Base-by-base conservation (phyloP, 495 filamentous ascomycete species). In the Penicillium taxi region DNA sequence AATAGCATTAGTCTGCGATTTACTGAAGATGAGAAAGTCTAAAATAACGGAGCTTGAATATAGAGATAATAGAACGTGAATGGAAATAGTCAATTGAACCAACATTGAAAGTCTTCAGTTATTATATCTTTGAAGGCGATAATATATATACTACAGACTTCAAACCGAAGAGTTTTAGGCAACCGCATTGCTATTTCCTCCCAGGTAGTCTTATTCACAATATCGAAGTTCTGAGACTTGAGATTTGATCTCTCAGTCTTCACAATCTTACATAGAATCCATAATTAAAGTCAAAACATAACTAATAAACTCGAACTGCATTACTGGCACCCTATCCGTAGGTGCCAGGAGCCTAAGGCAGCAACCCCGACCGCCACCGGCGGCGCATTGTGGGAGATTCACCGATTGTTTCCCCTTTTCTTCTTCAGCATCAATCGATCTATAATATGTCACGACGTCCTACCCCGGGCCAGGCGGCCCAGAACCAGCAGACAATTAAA, bases 401-500 rank as follows among this genome's bases (percentile, higher is more conserved):
- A n/a, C n/a, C 45, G 39, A 47, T 47, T 50, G 50, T 49, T 50
- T 42, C 35, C 33, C 37, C 52, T 45, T 42, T 43, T 30, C 31
- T 31, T 35, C 22, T 9, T 15, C 17, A 13, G 16, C 33, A 28
- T 45, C 26, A 30, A 39, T 40, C 18, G 33, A 27, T 26, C 41
- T 26, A 27, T 26, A 56, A 44, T 41, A 98, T 98, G 91, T 96
- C 90, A 61, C 80, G 90, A 68, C 81, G 91, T 53, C 58, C 59
- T 28, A 78, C 75, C 42, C 82, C 85, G 37, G 82, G 88, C 56
- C 81, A 86, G 61, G 84, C 84, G 55, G 86, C 86, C 37, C 82
- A 87, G 56, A 96, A 96, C 64, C 79, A 82, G 59, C 73, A 80
- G 56, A 87, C 84, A 9, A 88, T 98, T 61, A 96, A 96, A 67